phyloP scores from a whole-genome alignment of 2,329 filamentous ascomycete genomes.

The Aspergillus sp. region DNA sequence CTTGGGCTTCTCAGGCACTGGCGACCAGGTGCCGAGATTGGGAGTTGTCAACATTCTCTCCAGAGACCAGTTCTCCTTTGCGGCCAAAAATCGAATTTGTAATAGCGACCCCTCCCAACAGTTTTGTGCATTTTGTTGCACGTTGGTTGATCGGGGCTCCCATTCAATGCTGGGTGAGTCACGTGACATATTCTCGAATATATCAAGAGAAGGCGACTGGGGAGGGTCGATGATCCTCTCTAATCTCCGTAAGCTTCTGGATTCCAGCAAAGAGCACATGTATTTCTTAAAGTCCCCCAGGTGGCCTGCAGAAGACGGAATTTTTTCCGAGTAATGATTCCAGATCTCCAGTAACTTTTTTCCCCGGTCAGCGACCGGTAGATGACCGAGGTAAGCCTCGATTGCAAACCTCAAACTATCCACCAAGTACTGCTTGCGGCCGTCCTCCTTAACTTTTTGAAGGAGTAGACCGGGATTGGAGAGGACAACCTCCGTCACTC shows the following conservation, averaged over 20 bases:
- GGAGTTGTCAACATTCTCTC: background rate
- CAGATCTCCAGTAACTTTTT: background rate
- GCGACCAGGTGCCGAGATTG: background rate
- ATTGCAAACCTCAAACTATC: background rate
- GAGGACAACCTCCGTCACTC: background rate
- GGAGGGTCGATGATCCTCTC: background rate
- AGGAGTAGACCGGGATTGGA: background rate
- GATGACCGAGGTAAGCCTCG: background rate
- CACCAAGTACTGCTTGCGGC: background rate
- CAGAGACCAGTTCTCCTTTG: background rate
- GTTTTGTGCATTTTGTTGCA: background rate
- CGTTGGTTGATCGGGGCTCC: background rate
- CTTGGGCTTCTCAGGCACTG: background rate
- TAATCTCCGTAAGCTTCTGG: background rate
- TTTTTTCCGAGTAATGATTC: background rate
- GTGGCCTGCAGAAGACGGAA: background rate
- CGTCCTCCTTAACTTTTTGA: background rate
- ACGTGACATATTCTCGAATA: background rate
- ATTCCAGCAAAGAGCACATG: background rate
- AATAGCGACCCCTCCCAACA: background rate
- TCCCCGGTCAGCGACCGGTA: background rate
- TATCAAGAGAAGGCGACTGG: background rate
- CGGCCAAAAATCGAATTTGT: background rate
- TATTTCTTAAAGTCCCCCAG: background rate
- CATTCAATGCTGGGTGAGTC: background rate